Percentiles rank a stretch among this genome's conserved stretches.
Evolutionary conservation across 805 yeast species (phyloP).

Genomic region (Monosporozyma servazzii): DNA sequence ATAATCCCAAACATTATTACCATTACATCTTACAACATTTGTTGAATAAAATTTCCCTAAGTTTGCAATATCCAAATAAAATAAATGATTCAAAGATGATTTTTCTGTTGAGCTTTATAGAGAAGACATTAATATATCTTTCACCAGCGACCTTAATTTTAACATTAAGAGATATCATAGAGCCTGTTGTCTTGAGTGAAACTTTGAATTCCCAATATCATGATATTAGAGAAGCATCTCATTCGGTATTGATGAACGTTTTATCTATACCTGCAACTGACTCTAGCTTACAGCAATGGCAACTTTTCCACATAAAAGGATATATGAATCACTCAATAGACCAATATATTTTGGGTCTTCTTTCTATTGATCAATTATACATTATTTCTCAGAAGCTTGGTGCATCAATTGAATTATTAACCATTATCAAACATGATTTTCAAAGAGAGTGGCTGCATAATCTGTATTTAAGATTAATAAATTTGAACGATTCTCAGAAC

Average conservation of each 20-base stretch:
- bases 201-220: conserved; percentile 6
- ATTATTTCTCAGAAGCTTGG: conserved; percentile 14
- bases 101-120: conserved; percentile 19
- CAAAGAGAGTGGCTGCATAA: conserved; percentile 14
- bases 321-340: conserved; percentile 12
- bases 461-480: conserved; percentile 10
- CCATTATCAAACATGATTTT: conserved; percentile 10
- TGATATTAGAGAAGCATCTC: conserved; percentile 19
- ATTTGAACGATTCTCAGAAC: neutral
- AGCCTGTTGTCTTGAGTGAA: neutral
- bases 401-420: conserved; percentile 7
- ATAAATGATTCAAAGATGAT: conserved; percentile 17
- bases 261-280: conserved; percentile 3
- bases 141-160: neutral
- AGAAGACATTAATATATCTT: conserved; percentile 10
- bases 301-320: conserved; percentile 4
- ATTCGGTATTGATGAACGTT: conserved; percentile 12
- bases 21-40: neutral
- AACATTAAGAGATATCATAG: neutral
- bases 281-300: conserved; percentile 3
- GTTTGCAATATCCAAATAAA: conserved; percentile 7
- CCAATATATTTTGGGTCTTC: conserved; percentile 8
- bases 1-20: neutral
- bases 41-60: neutral
- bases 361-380: conserved; percentile 16